Percentiles rank a stretch among this genome's conserved stretches.
phyloP scores from a whole-genome alignment of 768 basidiomycete species.

The Macrolepiota albuminosa region DNA sequence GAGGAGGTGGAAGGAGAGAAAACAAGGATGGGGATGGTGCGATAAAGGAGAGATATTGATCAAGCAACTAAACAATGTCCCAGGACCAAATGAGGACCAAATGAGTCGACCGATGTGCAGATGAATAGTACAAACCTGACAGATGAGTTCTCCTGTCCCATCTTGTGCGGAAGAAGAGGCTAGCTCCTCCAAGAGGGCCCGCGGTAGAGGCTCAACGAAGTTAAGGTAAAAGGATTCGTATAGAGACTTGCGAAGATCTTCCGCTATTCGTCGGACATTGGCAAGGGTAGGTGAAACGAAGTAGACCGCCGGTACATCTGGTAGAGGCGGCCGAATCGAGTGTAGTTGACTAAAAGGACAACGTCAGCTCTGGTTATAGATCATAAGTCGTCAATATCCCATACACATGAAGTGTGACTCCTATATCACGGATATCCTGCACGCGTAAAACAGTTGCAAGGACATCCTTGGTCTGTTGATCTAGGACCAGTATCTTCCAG shows the following conservation, averaged over 20 bases:
- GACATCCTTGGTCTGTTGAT: conserved; percentile 94
- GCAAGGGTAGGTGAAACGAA: conserved; percentile 87
- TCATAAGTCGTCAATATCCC: conserved; percentile 30
- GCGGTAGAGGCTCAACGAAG: conserved; percentile 89
- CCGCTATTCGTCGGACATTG: conserved; percentile 88
- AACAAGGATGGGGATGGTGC: conserved; percentile 90
- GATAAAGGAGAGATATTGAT: conserved; percentile 97
- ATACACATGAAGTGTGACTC: conserved; percentile 97
- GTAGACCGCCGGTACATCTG: conserved; percentile 96
- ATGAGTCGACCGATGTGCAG: conserved; percentile 2
- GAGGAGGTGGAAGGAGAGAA: conserved; percentile 69
- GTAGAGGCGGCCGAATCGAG: conserved; percentile 78
- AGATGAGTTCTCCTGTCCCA: conserved; percentile 75
- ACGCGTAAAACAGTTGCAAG: conserved; percentile 93
- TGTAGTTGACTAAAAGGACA: conserved; percentile 72
- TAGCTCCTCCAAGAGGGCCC: conserved; percentile 88
- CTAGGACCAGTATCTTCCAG: conserved; percentile 95
- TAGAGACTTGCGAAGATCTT: conserved; percentile 84
- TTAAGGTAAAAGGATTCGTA: conserved; percentile 95
- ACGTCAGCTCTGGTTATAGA: neutral
- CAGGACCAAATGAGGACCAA: neutral
- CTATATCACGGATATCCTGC: conserved; percentile 93
- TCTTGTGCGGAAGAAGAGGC: conserved; percentile 84
- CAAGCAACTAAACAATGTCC: conserved; percentile 60
- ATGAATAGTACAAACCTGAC: conserved; percentile 51